phyloP scores from a whole-genome alignment of 2,329 filamentous ascomycete species.

The Endocalyx cinctus region DNA sequence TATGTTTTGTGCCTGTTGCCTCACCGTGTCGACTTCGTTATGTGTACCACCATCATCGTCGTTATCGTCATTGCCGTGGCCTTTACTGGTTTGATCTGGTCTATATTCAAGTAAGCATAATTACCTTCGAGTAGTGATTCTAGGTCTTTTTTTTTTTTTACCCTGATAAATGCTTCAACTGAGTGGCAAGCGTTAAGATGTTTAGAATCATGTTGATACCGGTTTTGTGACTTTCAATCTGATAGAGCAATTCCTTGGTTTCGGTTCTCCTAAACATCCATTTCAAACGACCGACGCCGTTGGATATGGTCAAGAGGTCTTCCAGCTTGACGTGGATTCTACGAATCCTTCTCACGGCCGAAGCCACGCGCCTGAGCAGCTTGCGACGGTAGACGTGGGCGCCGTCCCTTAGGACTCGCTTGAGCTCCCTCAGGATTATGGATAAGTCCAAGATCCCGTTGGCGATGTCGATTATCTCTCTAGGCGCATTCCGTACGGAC shows the following conservation, averaged over 20 bases:
- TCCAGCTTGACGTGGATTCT: constrained; percentile 2
- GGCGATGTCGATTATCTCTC: constrained; percentile 2
- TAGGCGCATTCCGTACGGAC: constrained; percentile 1
- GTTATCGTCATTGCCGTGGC: neutral
- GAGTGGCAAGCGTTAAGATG: constrained; percentile 3
- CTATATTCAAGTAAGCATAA: too few relatives aligned
- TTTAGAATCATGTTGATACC: constrained; percentile 5
- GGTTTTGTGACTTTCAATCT: constrained; percentile 7
- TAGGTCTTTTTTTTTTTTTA: neutral
- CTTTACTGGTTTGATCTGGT: neutral
- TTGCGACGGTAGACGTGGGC: constrained; percentile 3
- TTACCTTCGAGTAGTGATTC: too few relatives aligned
- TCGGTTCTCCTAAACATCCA: constrained; percentile 5
- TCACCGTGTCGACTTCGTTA: neutral
- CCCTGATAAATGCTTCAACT: constrained; percentile 3
- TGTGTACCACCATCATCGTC: too few relatives aligned
- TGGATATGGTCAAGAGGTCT: neutral
- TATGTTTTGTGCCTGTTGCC: constrained; percentile 3
- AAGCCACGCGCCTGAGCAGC: constrained; percentile 3
- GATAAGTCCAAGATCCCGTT: constrained; percentile 4
- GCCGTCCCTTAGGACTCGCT: constrained; percentile 2
- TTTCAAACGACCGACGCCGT: constrained; percentile 1
- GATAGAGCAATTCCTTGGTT: neutral
- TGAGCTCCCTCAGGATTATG: constrained; percentile 1
- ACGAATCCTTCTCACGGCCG: constrained; percentile 1